phyloP scores from a whole-genome alignment of 345 rosid genomes.

The Rhodamnia argentea region DNA sequence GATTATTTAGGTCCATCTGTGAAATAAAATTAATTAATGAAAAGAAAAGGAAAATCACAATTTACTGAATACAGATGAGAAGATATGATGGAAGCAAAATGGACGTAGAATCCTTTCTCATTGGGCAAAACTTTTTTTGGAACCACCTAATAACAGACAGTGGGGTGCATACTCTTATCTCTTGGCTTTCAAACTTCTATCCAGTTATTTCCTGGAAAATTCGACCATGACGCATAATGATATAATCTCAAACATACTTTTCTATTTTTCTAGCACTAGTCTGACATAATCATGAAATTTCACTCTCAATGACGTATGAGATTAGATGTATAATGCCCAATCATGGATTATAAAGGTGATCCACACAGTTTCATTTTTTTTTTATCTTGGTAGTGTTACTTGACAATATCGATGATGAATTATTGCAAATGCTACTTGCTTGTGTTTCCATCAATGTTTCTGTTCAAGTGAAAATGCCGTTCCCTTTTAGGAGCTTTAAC shows the following conservation, averaged over 20 bases:
- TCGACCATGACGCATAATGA: not conserved
- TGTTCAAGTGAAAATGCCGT: not conserved
- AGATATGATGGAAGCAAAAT: not conserved
- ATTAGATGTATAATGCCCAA: not conserved
- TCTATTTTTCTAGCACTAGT: not conserved
- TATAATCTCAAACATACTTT: not conserved
- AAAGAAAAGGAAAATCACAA: not conserved
- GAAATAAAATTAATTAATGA: not conserved
- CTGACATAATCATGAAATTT: not conserved
- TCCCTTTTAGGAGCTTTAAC: not conserved
- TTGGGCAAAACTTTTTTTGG: not conserved
- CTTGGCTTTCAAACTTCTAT: not conserved
- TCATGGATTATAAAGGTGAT: not conserved
- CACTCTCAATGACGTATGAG: not conserved
- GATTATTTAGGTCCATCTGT: not conserved
- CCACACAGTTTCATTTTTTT: not conserved
- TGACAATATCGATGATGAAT: not conserved
- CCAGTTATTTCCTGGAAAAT: not conserved
- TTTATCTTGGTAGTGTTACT: not conserved
- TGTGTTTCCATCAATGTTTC: not conserved
- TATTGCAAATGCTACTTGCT: not conserved
- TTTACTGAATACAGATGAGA: not conserved
- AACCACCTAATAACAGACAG: not conserved
- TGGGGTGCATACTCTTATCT: not conserved
- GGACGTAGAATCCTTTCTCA: not conserved